Percentiles rank a stretch among this genome's conserved stretches.
Evolutionary conservation across 2,329 filamentous ascomycete genomes (phyloP).

Genomic region (Aspergillus sp.): DNA sequence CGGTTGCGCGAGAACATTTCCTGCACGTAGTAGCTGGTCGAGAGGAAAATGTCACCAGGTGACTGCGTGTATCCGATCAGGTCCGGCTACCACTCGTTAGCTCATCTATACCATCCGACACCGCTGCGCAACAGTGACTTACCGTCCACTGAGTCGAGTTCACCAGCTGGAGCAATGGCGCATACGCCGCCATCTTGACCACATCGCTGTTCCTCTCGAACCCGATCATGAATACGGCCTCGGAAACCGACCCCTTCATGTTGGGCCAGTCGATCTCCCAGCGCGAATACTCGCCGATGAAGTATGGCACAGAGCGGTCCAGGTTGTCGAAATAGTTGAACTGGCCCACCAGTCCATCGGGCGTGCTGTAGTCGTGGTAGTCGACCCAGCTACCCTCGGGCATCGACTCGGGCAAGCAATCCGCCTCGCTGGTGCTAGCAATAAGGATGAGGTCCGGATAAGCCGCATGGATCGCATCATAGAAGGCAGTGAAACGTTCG

Average conservation of each 20-base stretch:
- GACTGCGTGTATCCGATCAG: conserved; percentile 28
- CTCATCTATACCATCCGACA: not conserved
- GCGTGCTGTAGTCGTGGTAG: conserved; percentile 55
- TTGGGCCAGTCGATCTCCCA: conserved; percentile 21
- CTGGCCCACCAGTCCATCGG: conserved; percentile 51
- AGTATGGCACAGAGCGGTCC: conserved; percentile 31
- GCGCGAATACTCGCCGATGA: conserved; percentile 31
- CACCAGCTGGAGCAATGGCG: conserved; percentile 32
- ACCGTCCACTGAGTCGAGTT: conserved; percentile 34
- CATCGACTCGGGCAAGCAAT: conserved; percentile 26
- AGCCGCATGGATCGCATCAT: conserved; percentile 58
- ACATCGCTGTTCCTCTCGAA: conserved; percentile 35
- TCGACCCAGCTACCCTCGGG: conserved; percentile 45
- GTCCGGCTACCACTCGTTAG: conserved; percentile 23
- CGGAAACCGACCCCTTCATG: conserved; percentile 56
- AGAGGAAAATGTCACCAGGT: conserved; percentile 23
- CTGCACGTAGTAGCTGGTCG: conserved; percentile 33
- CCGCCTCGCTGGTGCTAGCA: conserved; percentile 37
- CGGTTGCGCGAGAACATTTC: conserved; percentile 31
- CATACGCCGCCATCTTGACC: conserved; percentile 34
- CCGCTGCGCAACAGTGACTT: not conserved
- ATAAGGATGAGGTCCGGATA: conserved; percentile 59
- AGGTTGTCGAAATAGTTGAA: conserved; percentile 58
- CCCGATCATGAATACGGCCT: conserved; percentile 65
- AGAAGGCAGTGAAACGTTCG: conserved; percentile 60